Percentiles rank a stretch among this genome's conserved stretches.
Evolutionary conservation across 441 rosid genomes (phyloP).

Genomic region (Kokia cookei): DNA sequence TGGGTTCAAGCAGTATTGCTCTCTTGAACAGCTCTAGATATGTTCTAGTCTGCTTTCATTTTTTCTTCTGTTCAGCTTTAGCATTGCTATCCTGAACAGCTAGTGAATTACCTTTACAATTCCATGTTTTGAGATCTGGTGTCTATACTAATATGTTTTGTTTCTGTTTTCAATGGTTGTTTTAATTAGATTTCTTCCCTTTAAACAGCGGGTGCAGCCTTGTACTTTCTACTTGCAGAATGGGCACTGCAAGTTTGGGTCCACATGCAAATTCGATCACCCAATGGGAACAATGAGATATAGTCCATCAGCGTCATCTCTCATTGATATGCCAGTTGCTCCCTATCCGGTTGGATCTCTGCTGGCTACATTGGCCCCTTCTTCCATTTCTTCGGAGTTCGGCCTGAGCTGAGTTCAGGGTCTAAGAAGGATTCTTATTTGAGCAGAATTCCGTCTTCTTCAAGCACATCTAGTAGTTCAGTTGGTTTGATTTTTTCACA

Average conservation of each 20-base stretch:
- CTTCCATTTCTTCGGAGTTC: slow-evolving; percentile 50
- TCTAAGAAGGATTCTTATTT: slow-evolving; percentile 53
- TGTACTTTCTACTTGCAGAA: slow-evolving; percentile 79
- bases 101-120: neutral
- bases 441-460: slow-evolving; percentile 54
- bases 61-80: neutral
- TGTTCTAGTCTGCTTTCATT: neutral
- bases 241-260: slow-evolving; percentile 83
- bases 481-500: slow-evolving; percentile 76
- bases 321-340: slow-evolving; percentile 71
- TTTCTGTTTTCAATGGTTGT: neutral
- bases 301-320: slow-evolving; percentile 77
- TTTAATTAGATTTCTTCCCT: neutral
- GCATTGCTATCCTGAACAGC: neutral
- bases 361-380: slow-evolving; percentile 51
- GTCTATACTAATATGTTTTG: neutral
- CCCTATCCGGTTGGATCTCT: slow-evolving; percentile 79
- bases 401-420: slow-evolving; percentile 52
- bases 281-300: slow-evolving; percentile 66
- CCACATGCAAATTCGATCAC: slow-evolving; percentile 83
- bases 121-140: neutral
- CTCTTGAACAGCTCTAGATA: neutral
- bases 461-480: slow-evolving; percentile 62
- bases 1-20: neutral
- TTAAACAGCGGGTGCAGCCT: slow-evolving; percentile 54